phyloP scores from a whole-genome alignment of 345 rosid genomes.

The Eucalyptus marginata region DNA sequence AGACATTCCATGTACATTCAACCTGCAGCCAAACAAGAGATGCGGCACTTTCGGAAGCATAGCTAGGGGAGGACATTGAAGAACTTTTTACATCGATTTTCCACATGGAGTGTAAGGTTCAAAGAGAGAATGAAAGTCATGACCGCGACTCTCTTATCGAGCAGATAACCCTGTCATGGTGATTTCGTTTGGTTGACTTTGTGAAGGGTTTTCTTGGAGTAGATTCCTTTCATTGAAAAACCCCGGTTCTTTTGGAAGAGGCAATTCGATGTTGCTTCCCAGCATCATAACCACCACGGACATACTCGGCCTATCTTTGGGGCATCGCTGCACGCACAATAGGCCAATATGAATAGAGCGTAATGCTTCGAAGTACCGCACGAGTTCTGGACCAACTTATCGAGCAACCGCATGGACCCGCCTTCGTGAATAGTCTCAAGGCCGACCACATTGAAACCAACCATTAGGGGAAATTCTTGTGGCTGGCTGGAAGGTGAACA shows the following conservation, averaged over 20 bases:
- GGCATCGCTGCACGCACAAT: constrained; percentile 26
- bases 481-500: background rate
- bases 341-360: constrained; percentile 34
- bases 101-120: background rate
- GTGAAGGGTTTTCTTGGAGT: background rate
- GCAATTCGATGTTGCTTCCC: constrained; percentile 21
- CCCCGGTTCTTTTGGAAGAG: constrained; percentile 32
- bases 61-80: background rate
- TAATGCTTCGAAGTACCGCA: constrained; percentile 2
- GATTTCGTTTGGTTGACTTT: background rate
- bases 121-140: background rate
- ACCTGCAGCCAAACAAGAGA: background rate
- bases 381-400: background rate
- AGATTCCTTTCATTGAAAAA: background rate
- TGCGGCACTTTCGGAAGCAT: rapidly evolving
- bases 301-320: constrained; percentile 40
- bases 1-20: background rate
- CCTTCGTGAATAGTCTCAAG: constrained; percentile 28
- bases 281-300: constrained; percentile 26
- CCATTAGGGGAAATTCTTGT: background rate
- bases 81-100: background rate
- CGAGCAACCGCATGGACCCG: constrained; percentile 14
- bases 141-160: background rate
- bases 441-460: background rate
- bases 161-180: background rate